These are phyloP conservation scores for Pythium rishiriense DNA, from an alignment of 352 stramenopile genomes.

Conservation along the genomic window DNA sequence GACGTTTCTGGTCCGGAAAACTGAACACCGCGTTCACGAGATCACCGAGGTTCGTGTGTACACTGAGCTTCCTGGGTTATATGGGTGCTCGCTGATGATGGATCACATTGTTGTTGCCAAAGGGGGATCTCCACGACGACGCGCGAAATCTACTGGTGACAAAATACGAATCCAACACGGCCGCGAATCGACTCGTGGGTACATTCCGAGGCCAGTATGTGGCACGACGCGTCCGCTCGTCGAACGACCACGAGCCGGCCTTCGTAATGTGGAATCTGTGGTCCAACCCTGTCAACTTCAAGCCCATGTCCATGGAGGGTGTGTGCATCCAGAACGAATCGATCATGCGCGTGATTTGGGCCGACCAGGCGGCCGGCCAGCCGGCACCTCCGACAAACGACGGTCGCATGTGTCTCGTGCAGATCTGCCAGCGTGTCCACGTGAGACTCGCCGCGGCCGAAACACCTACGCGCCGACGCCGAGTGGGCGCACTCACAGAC, in stretches of 20 bases:
- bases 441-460: conserved; percentile 8
- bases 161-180: conserved; percentile 13
- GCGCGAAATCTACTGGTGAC: background rate
- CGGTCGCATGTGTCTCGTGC: conserved; percentile 2
- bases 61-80: background rate
- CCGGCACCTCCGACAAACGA: background rate
- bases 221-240: background rate
- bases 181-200: conserved; percentile 9
- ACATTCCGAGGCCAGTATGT: conserved; percentile 14
- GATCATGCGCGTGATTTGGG: conserved; percentile 13
- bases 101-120: background rate
- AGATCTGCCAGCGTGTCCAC: conserved; percentile 16
- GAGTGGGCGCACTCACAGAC: conserved; percentile 18
- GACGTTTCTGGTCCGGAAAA: conserved; percentile 8
- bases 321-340: conserved; percentile 14
- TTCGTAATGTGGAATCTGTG: conserved; percentile 14
- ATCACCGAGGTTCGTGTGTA: background rate
- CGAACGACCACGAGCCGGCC: background rate
- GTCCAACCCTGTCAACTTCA: conserved; percentile 14
- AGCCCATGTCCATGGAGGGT: conserved; percentile 24
- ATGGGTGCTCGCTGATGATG: background rate
- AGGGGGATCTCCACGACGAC: background rate
- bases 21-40: background rate
- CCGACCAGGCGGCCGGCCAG: background rate
- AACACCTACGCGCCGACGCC: conserved; percentile 14